phyloP scores from a whole-genome alignment of 2,329 filamentous ascomycete species.

The Sporothrix pseudoabietina region DNA sequence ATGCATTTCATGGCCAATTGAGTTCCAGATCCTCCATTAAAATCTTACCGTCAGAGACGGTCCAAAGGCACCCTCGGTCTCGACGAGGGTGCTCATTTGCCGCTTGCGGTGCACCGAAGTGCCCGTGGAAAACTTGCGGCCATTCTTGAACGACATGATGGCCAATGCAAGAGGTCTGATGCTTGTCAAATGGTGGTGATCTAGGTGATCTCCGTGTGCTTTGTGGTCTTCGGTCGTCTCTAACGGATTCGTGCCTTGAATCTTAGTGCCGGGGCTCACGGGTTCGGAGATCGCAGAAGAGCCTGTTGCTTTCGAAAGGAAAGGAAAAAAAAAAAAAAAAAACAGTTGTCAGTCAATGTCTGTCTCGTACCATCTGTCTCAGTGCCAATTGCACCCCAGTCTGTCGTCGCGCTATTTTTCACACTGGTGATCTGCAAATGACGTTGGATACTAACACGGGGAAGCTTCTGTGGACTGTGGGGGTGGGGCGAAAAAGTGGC shows the following conservation, averaged over 20 bases:
- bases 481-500: conserved; percentile 37
- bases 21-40: background rate
- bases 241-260: background rate
- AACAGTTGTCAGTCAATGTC: background rate
- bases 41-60: conserved; percentile 51
- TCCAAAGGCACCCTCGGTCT: conserved; percentile 49
- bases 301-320: no score
- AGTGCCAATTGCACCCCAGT: background rate
- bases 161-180: conserved; percentile 15
- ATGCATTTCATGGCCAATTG: background rate
- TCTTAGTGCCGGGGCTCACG: conserved; percentile 12
- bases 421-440: background rate
- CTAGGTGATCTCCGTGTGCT: background rate
- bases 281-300: background rate
- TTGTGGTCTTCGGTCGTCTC: background rate
- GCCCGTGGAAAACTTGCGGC: conserved; percentile 49
- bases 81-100: conserved; percentile 50
- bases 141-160: conserved; percentile 29
- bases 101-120: conserved; percentile 51
- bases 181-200: background rate
- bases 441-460: background rate
- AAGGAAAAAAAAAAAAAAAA: background rate
- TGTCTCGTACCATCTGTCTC: background rate
- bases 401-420: background rate
- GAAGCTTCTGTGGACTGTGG: conserved; percentile 36